Percentiles rank a stretch among this genome's conserved stretches.
phyloP scores from a whole-genome alignment of 345 rosid species.

The Cardamine resedifolia region DNA sequence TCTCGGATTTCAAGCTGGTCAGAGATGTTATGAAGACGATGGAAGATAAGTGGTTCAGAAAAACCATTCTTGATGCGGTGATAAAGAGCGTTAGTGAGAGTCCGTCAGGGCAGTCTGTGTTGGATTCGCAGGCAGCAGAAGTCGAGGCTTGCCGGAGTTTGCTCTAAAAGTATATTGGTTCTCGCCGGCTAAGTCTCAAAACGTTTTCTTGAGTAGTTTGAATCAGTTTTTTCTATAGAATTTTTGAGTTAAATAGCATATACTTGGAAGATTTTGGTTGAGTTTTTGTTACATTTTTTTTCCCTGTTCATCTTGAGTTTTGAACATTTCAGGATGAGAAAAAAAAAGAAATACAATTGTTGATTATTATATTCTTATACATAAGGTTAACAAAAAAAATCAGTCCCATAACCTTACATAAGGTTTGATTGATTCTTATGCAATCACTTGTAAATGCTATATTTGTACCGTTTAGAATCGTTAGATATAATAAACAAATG shows the following conservation, averaged over 20 bases:
- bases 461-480: too few species aligned
- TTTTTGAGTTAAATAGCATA: conserved; percentile 2
- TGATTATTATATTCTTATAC: not conserved
- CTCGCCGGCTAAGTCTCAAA: not conserved
- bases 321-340: conserved; percentile 24
- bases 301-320: conserved; percentile 16
- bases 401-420: too few species aligned
- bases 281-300: not conserved
- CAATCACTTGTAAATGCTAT: too few species aligned
- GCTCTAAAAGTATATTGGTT: conserved; percentile 7
- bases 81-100: conserved; percentile 29
- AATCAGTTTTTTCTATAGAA: not conserved
- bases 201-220: conserved; percentile 8
- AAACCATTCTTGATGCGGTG: conserved; percentile 33
- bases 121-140: conserved; percentile 36
- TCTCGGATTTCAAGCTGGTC: conserved; percentile 46
- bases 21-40: conserved; percentile 53
- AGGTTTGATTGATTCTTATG: too few species aligned
- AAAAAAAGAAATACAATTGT: not conserved
- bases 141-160: conserved; percentile 43
- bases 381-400: too few species aligned
- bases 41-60: conserved; percentile 52
- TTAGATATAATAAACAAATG: too few species aligned
- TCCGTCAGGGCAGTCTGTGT: conserved; percentile 35
- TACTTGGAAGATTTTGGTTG: conserved; percentile 5